These are phyloP conservation scores for Mucor sp. DNA, from an alignment of 371 early-diverging fungal genomes.

Conservation along the genomic window DNA sequence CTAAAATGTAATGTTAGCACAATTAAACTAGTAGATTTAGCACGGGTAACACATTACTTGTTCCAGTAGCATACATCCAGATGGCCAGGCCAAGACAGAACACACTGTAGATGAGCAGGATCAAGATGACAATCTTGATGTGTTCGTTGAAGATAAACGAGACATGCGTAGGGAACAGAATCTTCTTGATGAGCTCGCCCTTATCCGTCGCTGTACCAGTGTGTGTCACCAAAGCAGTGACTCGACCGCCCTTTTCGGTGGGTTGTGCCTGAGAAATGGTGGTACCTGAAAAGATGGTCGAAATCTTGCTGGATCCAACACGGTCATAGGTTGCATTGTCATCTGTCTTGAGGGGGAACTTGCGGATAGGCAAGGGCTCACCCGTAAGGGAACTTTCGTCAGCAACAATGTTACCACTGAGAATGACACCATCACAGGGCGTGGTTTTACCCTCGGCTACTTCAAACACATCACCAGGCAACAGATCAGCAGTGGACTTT, in stretches of 20 bases:
- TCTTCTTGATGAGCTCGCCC: constrained; percentile 77
- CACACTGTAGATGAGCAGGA: constrained; percentile 61
- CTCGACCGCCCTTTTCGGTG: constrained; percentile 33
- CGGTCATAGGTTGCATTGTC: constrained; percentile 34
- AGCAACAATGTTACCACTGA: constrained; percentile 70
- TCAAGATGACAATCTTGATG: constrained; percentile 66
- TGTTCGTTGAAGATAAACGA: constrained; percentile 71
- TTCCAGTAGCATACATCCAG: constrained; percentile 51
- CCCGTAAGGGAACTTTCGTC: constrained; percentile 77
- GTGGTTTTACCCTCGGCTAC: constrained; percentile 54
- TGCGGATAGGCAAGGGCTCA: constrained; percentile 63
- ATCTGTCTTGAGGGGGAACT: constrained; percentile 50
- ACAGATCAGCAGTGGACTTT: constrained; percentile 58
- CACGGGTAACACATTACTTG: constrained; percentile 12
- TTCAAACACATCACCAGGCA: constrained; percentile 77
- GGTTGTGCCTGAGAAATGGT: constrained; percentile 48
- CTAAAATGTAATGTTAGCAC: background rate
- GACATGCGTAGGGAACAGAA: constrained; percentile 67
- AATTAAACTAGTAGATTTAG: background rate
- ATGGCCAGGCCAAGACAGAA: constrained; percentile 54
- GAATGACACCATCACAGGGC: constrained; percentile 69
- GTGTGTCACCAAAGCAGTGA: constrained; percentile 64
- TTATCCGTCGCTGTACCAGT: constrained; percentile 78
- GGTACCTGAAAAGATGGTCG: constrained; percentile 57
- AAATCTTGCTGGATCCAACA: constrained; percentile 54